phyloP scores from a whole-genome alignment of 805 yeast species.

The Zygotorulaspora chibaensis region DNA sequence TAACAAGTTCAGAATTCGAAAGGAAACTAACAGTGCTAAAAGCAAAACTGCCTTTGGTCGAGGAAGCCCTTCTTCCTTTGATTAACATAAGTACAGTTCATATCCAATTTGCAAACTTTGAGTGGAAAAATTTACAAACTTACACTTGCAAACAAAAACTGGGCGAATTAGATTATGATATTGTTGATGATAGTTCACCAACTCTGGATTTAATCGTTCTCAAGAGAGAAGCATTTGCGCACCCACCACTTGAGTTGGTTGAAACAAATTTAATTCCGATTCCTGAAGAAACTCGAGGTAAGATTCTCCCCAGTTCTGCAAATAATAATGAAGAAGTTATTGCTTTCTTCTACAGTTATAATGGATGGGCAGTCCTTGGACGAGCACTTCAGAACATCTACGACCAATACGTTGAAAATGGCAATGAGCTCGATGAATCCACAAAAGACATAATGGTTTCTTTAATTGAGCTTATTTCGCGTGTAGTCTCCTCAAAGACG shows the following conservation, averaged over 20 bases:
- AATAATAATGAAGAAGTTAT: conserved; percentile 38
- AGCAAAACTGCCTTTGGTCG: conserved; percentile 68
- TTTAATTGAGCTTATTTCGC: conserved; percentile 48
- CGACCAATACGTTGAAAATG: conserved; percentile 19
- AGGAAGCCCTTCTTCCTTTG: conserved; percentile 51
- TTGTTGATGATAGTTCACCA: conserved; percentile 34
- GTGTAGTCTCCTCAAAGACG: conserved; percentile 39
- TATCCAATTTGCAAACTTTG: conserved; percentile 61
- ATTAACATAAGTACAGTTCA: conserved; percentile 58
- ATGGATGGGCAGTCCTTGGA: conserved; percentile 87
- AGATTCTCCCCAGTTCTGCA: conserved; percentile 52
- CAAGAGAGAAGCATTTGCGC: conserved; percentile 45
- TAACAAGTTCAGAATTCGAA: conserved; percentile 34
- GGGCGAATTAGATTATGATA: conserved; percentile 41
- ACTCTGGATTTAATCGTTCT: conserved; percentile 47
- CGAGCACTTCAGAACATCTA: conserved; percentile 63
- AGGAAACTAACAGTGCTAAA: conserved; percentile 43
- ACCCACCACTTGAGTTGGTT: conserved; percentile 54
- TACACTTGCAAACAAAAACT: conserved; percentile 49
- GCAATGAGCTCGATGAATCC: conserved; percentile 34
- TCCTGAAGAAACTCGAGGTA: conserved; percentile 63
- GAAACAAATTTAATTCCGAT: conserved; percentile 42
- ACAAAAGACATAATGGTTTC: conserved; percentile 42
- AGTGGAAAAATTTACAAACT: conserved; percentile 54
- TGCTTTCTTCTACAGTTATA: conserved; percentile 66